phyloP scores from a whole-genome alignment of 2,329 filamentous ascomycete genomes.

The Nemania bipapillata region DNA sequence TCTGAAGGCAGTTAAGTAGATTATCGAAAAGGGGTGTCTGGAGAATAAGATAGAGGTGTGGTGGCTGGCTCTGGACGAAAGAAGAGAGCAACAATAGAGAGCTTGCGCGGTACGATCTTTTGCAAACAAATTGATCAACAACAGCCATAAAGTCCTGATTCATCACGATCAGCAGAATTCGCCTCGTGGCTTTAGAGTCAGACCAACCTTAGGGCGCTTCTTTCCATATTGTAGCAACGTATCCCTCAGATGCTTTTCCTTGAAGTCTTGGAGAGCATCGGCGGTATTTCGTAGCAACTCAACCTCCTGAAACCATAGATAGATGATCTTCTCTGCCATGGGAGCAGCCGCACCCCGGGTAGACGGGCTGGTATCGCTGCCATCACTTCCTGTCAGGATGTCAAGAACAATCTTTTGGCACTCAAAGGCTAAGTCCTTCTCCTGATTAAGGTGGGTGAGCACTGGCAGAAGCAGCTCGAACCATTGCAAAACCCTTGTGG shows the following conservation, averaged over 20 bases:
- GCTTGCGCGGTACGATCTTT: constrained; percentile 71
- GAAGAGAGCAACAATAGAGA: constrained; percentile 74
- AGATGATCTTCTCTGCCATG: constrained; percentile 62
- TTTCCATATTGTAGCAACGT: constrained; percentile 71
- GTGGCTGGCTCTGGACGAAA: constrained; percentile 80
- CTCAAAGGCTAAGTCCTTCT: constrained; percentile 72
- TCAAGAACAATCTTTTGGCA: constrained; percentile 72
- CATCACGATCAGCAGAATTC: constrained; percentile 42
- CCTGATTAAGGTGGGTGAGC: constrained; percentile 65
- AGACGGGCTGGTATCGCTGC: constrained; percentile 60
- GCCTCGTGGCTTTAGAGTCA: constrained; percentile 16
- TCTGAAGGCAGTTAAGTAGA: constrained; percentile 77
- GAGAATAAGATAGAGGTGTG: constrained; percentile 78
- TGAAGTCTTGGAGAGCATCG: constrained; percentile 56
- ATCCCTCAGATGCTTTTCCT: constrained; percentile 63
- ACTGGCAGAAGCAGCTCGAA: constrained; percentile 73
- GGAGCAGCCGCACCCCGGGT: constrained; percentile 56
- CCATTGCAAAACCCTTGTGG: constrained; percentile 74
- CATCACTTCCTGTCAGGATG: constrained; percentile 71
- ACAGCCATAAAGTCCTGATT: constrained; percentile 72
- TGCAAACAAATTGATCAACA: constrained; percentile 73
- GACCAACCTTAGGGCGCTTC: constrained; percentile 70
- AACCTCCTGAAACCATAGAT: constrained; percentile 66
- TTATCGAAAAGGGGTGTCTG: constrained; percentile 78
- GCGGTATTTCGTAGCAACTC: constrained; percentile 52